Base-by-base conservation (phyloP, 176 grass and related monocot genomes). In the Rhipidocladum racemiflorum region DNA sequence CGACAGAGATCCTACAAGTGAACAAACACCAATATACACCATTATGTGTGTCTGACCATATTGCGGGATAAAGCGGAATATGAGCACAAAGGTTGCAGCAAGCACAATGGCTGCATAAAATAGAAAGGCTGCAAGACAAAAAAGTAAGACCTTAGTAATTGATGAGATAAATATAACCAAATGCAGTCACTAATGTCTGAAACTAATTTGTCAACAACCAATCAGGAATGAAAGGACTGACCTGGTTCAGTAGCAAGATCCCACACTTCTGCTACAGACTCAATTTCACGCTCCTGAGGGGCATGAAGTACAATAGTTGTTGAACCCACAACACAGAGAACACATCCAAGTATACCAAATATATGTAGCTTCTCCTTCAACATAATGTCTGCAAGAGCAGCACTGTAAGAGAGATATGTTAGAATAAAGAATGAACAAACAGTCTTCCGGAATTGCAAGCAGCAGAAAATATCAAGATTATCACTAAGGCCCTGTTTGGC, bases 301-400 rank as follows among this genome's bases (percentile, higher is more conserved):
- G 95, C 95, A 89, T 94, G 95, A 18, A 97, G 95, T 44, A 97
- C 95, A 86, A 97, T 97, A 46, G 95, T 94, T 56, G 95, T 97
- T 50, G 92, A 97, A 30, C 95, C 95, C 68, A 97, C 92, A 56
- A 94, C 95, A 94, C 95, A 97, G n/a, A 97, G 90, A 60, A 87
- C 81, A 87, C 95, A 97, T 6, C 95, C 95, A 53, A 97, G 86
- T 61, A 97, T 89, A 72, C 95, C 95, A 81, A 97, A 97, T 63
- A 97, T 91, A 74, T 97, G 95, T 78, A 97, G 77, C 84, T 88
- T 97, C 81, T 97, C 95, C 53, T 85, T 83, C 75, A 97, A 83
- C 85, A 97, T 97, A 74, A 97, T 81, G 68, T 91, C 85, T 63
- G 95, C 95, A 87, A 97, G 92, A 81, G 61, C 95, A 77, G 95